Evolutionary conservation across 305 asterid genomes (phyloP), one percentile per base, ranked within the genome.

Genomic region (Plantago coronopus): DNA sequence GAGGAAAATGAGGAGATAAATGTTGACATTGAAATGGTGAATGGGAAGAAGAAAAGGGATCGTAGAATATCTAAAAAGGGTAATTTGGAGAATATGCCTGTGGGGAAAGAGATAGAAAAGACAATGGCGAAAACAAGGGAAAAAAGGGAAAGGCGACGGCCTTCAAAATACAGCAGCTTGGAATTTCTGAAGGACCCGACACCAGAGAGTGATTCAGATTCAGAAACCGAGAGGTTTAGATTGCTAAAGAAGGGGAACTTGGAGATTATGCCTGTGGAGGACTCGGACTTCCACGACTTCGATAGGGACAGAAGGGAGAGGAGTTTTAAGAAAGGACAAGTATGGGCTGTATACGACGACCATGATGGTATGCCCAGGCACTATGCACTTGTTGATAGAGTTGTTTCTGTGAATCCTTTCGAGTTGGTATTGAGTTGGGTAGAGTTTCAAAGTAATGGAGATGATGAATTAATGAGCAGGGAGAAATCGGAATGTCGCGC

Each of bases 281-380:
- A 78, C 75, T 79, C 86, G 7, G 84, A 78, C 67, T 86, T 84
- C 64, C 79, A 88, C 62, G 86, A 91, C 70, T 91, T 91, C 49
- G 89, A 77, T 69, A 70, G 68, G 79, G 94, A 81, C 61, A 84
- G 95, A 78, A 72, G 23, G 23, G 94, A 53, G 72, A 88, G 75
- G 74, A 81, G 80, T 72, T 84, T 88, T 49, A 84, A 79, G 87
- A 81, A 76, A 79, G 96, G 96, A 27, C 98, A 91, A 65, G 88
- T 91, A 29, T 91, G 96, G 96, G 98, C 96, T 22, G 65, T 80
- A 40, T 91, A 86, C 51, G 96, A 84, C 19, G 83, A 81, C 10
- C 77, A 62, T 22, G 95, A 81, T 66, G 91, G 91, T 71, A 81
- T 84, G 85, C 96, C 98, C 0, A 73, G 95, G 74, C 91, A 84